Base-by-base conservation (phyloP, 805 yeast genomes). In the Candida insectorum region DNA sequence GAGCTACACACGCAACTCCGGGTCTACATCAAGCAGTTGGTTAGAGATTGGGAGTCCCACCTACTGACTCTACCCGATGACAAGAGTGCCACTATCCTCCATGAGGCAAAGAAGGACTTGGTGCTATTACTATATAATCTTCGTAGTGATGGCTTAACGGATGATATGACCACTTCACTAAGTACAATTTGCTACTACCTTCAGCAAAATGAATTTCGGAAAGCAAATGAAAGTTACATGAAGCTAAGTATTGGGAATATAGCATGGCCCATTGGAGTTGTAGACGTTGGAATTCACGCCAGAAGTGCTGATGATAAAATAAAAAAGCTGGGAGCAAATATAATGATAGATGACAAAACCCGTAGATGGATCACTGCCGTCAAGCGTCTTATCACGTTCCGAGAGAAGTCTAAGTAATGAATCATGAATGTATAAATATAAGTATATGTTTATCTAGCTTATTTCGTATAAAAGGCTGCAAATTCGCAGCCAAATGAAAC, bases 211-310 rank as follows among this genome's bases (percentile, higher is more conserved):
- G 70, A 77, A 22, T 77, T 55, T 43, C 51, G 53, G 23, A 60
- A 60, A 31, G 86, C 91, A 4, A 74, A 74, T 39, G 85, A 85
- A 47, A 66, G 79, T 16, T 87, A 87, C 47, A 61, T 86, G 65
- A 73, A 81, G 41, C 59, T 87, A 37, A 81, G 91, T 49, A 81
- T 87, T 12, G 96, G 96, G 1, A 85, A 85, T 45, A 86, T 83
- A 2, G 89, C 93, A 4, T 87, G 95, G 95, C 96, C 96, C 2
- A 82, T 86, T 43, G 96, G 96, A 17, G 84, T 87, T 10, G 65
- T 77, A 6, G 75, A 75, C 36, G 82, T 87, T 11, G 87, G 93
- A 30, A 85, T 87, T 37, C 96, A 86, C 52, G 80, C 79, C 8
- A 62, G 95, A 39, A 73, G 79, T 35, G 79, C 83, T 1, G 79